Base-by-base conservation (phyloP, 2,329 filamentous ascomycete species). In the Penicillium capsulatum region DNA sequence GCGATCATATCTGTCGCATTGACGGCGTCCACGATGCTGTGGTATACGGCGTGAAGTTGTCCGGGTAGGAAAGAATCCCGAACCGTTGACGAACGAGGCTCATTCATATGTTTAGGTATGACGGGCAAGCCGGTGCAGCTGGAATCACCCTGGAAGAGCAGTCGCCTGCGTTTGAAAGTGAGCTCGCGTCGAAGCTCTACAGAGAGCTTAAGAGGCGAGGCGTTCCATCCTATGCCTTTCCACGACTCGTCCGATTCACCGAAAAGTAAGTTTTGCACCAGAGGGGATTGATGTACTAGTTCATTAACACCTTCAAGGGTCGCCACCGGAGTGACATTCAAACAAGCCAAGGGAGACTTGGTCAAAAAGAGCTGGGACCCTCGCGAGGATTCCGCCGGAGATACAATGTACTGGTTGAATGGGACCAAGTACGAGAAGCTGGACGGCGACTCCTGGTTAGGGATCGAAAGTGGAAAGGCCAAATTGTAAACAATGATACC, bases 241-340 rank as follows among this genome's bases (percentile, higher is more conserved):
- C 71, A 2, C 57, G 70, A 10, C 61, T 74, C n/a, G 66, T 74
- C 5, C 62, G 70, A 32, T 60, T 74, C 31, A 67, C 63, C 1
- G 62, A 68, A 42, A 66, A 71, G 68, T 72, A n/a, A n/a, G n/a
- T n/a, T n/a, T n/a, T n/a, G n/a, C n/a, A n/a, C n/a, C n/a, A n/a
- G n/a, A n/a, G n/a, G n/a, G n/a, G n/a, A n/a, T n/a, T n/a, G n/a
- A n/a, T n/a, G n/a, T n/a, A n/a, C n/a, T n/a, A n/a, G n/a, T n/a
- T n/a, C n/a, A n/a, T n/a, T n/a, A n/a, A n/a, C n/a, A n/a, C n/a
- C n/a, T n/a, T n/a, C n/a, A n/a, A 66, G 63, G 37, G 69, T 72
- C 36, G 64, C 65, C 40, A 67, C 67, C 1, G 68, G 67, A 31
- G 70, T 67, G n/a, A 74, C 71, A 4, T 73, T 74, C 58, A 74